Percentiles rank a stretch among this genome's conserved stretches.
Evolutionary conservation across 2,329 filamentous ascomycete genomes (phyloP).

Genomic region (Fusarium citri): DNA sequence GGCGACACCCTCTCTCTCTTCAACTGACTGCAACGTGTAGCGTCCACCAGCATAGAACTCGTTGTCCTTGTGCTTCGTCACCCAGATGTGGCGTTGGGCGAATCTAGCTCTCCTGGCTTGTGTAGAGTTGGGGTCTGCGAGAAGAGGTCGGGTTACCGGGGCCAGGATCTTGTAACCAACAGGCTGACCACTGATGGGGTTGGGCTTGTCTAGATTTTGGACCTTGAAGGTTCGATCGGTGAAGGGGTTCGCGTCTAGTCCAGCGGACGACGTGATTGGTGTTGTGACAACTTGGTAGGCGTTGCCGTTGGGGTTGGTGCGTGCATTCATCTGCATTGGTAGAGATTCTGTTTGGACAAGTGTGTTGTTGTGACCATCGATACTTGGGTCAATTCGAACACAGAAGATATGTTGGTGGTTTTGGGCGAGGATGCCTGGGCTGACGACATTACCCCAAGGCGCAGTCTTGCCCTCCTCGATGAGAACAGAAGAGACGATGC

Average conservation of each 20-base stretch:
- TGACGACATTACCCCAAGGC: slow-evolving; percentile 71
- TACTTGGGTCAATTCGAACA: slow-evolving; percentile 72
- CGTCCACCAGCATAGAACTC: slow-evolving; percentile 59
- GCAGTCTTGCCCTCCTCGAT: slow-evolving; percentile 66
- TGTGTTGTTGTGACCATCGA: slow-evolving; percentile 70
- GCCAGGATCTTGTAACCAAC: slow-evolving; percentile 62
- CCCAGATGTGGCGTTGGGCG: slow-evolving; percentile 58
- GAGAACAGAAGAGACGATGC: slow-evolving; percentile 70
- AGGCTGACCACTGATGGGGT: slow-evolving; percentile 58
- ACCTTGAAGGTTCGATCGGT: slow-evolving; percentile 64
- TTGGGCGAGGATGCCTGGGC: slow-evolving; percentile 72
- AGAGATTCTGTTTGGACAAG: slow-evolving; percentile 57
- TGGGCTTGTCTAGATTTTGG: slow-evolving; percentile 57
- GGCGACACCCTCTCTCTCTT: slow-evolving; percentile 1
- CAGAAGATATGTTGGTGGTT: slow-evolving; percentile 79
- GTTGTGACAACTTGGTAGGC: slow-evolving; percentile 58
- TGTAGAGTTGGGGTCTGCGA: slow-evolving; percentile 55
- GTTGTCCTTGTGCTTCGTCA: slow-evolving; percentile 59
- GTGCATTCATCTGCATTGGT: slow-evolving; percentile 56
- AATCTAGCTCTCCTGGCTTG: slow-evolving; percentile 57
- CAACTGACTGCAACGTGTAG: slow-evolving; percentile 48
- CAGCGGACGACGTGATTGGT: slow-evolving; percentile 56
- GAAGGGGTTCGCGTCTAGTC: slow-evolving; percentile 61
- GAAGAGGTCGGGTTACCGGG: slow-evolving; percentile 53
- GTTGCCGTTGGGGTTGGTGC: slow-evolving; percentile 63